Evolutionary conservation across 345 rosid species (phyloP).

Genomic region (Rhodomyrtus tomentosa): DNA sequence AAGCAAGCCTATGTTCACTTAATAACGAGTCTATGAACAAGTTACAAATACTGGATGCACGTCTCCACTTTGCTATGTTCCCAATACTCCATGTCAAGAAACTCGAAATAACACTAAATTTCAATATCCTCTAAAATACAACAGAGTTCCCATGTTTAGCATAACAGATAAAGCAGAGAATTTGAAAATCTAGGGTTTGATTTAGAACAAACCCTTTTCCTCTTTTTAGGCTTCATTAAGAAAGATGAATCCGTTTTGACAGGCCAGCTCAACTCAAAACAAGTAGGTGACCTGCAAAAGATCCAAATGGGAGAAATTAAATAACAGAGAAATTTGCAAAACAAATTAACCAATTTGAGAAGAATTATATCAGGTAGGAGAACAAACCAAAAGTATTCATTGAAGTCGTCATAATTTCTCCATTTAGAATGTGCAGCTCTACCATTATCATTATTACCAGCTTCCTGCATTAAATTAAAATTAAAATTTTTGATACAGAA

Average conservation of each 20-base stretch:
- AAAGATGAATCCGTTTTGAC: conserved; percentile 47
- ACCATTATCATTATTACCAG: conserved; percentile 60
- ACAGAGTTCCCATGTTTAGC: background rate
- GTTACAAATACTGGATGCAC: background rate
- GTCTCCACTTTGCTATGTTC: background rate
- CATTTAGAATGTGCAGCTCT: conserved; percentile 95
- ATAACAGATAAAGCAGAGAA: background rate
- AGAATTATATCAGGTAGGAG: background rate
- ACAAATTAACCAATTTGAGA: background rate
- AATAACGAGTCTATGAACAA: background rate
- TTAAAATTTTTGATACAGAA: background rate
- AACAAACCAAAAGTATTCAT: conserved; percentile 92
- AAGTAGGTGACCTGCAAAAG: conserved; percentile 71
- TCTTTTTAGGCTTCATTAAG: conserved; percentile 35
- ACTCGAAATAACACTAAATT: background rate
- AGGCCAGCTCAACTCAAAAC: conserved; percentile 90
- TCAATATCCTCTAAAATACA: background rate
- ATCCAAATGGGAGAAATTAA: background rate
- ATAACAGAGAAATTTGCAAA: background rate
- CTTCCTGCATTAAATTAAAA: conserved; percentile 45
- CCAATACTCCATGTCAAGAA: background rate
- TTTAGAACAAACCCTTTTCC: conserved; percentile 49
- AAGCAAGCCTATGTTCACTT: background rate
- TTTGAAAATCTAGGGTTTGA: background rate
- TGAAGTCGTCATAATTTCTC: conserved; percentile 99